Percentiles rank a stretch among this genome's conserved stretches.
These are phyloP conservation scores for Cardamine chenopodiifolia DNA, from an alignment of 345 rosid species.

Conservation along the genomic window DNA sequence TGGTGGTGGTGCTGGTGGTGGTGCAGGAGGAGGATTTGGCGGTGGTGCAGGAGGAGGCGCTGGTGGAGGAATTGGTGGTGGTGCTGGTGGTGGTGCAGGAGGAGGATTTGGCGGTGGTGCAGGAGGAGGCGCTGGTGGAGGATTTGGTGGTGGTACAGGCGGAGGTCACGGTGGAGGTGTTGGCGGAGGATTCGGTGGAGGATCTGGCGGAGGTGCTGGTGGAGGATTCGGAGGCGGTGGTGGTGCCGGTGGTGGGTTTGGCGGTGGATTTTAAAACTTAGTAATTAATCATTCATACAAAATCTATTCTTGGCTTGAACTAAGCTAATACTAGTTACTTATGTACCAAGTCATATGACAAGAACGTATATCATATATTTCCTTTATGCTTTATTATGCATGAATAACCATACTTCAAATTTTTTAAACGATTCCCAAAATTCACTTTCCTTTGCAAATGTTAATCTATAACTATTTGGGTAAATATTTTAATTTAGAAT, in stretches of 20 bases:
- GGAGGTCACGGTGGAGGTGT: conserved; percentile 35
- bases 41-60: conserved; percentile 28
- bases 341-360: conserved; percentile 32
- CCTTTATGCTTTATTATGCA: conserved; percentile 4
- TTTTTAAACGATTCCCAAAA: background rate
- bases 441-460: background rate
- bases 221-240: conserved; percentile 39
- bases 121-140: conserved; percentile 27
- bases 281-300: conserved; percentile 20
- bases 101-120: conserved; percentile 38
- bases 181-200: conserved; percentile 37
- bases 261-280: conserved; percentile 30
- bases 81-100: conserved; percentile 15
- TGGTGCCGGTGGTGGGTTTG: conserved; percentile 33
- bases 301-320: conserved; percentile 25
- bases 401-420: background rate
- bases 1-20: conserved; percentile 11
- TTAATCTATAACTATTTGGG: background rate
- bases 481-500: conserved; percentile 1
- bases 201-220: conserved; percentile 33
- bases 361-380: conserved; percentile 20
- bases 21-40: conserved; percentile 11
- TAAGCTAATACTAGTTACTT: conserved; percentile 28
- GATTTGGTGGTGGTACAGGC: conserved; percentile 32
- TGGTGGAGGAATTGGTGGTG: conserved; percentile 31